Evolutionary conservation across 768 basidiomycete species (phyloP).

Genomic region (Nidularia sp.): DNA sequence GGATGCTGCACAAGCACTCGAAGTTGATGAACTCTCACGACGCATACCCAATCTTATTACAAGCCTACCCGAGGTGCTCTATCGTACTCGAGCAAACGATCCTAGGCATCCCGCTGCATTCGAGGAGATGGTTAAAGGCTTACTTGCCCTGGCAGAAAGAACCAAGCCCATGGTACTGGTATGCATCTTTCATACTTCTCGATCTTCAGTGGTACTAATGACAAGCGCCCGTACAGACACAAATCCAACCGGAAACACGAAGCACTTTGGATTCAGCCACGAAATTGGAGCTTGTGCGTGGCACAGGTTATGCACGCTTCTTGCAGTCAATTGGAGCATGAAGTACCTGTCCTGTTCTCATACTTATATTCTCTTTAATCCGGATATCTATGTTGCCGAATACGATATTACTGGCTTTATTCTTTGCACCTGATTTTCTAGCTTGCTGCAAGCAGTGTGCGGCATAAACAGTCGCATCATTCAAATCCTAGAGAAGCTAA

Average conservation of each 20-base stretch:
- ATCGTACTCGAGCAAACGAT: constrained; percentile 44
- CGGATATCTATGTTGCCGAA: no score
- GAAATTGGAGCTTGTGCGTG: constrained; percentile 59
- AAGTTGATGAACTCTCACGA: constrained; percentile 58
- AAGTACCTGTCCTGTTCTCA: neutral
- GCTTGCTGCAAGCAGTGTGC: no score
- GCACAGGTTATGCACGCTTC: constrained; percentile 62
- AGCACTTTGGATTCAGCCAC: constrained; percentile 50
- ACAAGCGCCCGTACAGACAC: constrained; percentile 9
- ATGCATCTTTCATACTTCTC: constrained; percentile 17
- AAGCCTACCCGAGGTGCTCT: constrained; percentile 63
- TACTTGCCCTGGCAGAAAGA: constrained; percentile 57
- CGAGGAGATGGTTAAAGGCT: constrained; percentile 65
- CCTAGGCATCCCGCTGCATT: constrained; percentile 67
- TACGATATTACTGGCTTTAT: no score
- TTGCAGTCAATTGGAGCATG: constrained; percentile 47
- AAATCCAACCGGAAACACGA: constrained; percentile 21
- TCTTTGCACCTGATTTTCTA: no score
- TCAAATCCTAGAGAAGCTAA: no score
- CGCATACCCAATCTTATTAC: constrained; percentile 62
- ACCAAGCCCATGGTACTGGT: constrained; percentile 61
- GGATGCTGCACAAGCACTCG: constrained; percentile 41
- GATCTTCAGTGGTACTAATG: neutral
- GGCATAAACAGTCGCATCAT: no score
- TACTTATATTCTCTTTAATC: no score